Evolutionary conservation across 352 stramenopile genomes (phyloP).

Genomic region (Phytophthora kernoviae): DNA sequence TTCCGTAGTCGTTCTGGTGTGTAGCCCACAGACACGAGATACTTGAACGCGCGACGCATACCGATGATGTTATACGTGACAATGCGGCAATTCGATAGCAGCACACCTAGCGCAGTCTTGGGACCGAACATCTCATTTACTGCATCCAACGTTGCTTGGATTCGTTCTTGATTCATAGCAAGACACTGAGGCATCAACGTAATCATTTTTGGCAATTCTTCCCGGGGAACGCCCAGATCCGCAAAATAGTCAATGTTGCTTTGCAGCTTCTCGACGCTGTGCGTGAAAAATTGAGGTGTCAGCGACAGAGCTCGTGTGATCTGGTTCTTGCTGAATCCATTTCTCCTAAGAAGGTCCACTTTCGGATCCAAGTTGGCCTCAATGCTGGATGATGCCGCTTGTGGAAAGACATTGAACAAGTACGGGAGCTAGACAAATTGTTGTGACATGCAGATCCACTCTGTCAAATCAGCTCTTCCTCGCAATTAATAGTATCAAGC

Average conservation of each 20-base stretch:
- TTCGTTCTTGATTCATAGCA: constrained; percentile 32
- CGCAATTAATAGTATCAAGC: neutral
- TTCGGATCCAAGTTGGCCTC: constrained; percentile 51
- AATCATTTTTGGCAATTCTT: constrained; percentile 41
- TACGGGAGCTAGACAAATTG: constrained; percentile 47
- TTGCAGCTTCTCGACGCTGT: constrained; percentile 39
- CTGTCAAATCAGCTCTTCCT: neutral
- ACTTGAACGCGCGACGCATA: constrained; percentile 48
- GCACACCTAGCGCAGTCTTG: constrained; percentile 20
- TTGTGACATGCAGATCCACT: neutral
- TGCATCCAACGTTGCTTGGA: constrained; percentile 46
- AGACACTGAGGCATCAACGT: constrained; percentile 47
- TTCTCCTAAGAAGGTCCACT: constrained; percentile 33
- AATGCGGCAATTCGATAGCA: constrained; percentile 37
- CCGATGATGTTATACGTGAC: constrained; percentile 57
- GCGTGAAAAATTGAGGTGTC: constrained; percentile 45
- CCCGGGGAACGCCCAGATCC: constrained; percentile 33
- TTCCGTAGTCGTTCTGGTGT: constrained; percentile 31
- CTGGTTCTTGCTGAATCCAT: constrained; percentile 41
- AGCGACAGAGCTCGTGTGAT: constrained; percentile 48
- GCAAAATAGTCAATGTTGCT: constrained; percentile 36
- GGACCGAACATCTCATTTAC: constrained; percentile 52
- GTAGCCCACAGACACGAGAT: constrained; percentile 40
- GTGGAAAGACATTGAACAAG: constrained; percentile 55
- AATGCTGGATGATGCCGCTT: constrained; percentile 36